phyloP scores from a whole-genome alignment of 371 early-diverging fungal genomes.

The Sporodiniella umbellata region DNA sequence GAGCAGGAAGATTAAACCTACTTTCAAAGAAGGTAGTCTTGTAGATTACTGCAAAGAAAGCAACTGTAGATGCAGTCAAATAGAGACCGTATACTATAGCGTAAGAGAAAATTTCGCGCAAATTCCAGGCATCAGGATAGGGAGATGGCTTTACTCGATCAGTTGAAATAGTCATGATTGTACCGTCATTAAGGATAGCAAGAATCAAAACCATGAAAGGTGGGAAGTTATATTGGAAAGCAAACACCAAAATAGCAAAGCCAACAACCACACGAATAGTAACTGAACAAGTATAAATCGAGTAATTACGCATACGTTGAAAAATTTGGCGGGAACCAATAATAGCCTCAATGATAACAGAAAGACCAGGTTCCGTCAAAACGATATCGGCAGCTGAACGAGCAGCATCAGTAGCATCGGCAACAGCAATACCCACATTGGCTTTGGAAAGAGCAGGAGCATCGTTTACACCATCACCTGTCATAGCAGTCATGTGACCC shows the following conservation, averaged over 20 bases:
- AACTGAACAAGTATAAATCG: slow-evolving; percentile 62
- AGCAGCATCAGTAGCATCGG: slow-evolving; percentile 75
- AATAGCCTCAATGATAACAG: slow-evolving; percentile 68
- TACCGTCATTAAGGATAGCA: slow-evolving; percentile 63
- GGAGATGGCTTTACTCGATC: slow-evolving; percentile 60
- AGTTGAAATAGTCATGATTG: slow-evolving; percentile 63
- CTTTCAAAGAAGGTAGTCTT: slow-evolving; percentile 48
- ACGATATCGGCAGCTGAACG: slow-evolving; percentile 80
- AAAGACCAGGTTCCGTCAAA: slow-evolving; percentile 75
- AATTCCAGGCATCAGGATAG: slow-evolving; percentile 58
- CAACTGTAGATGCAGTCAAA: slow-evolving; percentile 55
- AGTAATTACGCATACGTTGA: slow-evolving; percentile 70
- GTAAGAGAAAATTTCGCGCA: slow-evolving; percentile 55
- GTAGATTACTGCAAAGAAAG: slow-evolving; percentile 45
- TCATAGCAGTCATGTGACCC: slow-evolving; percentile 86
- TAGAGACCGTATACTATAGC: slow-evolving; percentile 59
- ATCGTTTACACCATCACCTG: slow-evolving; percentile 98
- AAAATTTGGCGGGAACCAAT: slow-evolving; percentile 69
- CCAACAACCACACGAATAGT: slow-evolving; percentile 65
- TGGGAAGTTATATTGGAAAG: slow-evolving; percentile 61
- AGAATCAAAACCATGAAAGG: slow-evolving; percentile 65
- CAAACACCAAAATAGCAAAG: slow-evolving; percentile 56
- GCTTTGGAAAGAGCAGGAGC: slow-evolving; percentile 90
- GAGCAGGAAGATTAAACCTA: slow-evolving; percentile 13
- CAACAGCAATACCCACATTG: slow-evolving; percentile 85